A percentile compares a stretch with the other conserved stretches of the same genome.
Conservation (phyloP, 176 grass and related monocot genomes). For the Tillandsia fasciculata region DNA sequence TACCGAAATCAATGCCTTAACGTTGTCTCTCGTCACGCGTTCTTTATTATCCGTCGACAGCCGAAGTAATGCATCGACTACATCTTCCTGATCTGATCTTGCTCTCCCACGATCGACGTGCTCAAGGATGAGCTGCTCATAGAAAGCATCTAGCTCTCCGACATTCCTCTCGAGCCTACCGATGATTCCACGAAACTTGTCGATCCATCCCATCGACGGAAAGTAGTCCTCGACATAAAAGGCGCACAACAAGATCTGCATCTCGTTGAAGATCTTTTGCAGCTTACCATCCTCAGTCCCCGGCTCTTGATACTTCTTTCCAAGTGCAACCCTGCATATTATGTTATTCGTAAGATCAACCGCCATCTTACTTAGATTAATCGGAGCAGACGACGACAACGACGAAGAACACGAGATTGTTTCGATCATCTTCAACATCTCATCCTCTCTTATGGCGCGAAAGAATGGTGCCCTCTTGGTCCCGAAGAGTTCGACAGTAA, state of each 20-base stretch:
- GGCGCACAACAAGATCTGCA: background rate
- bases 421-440: background rate
- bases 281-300: background rate
- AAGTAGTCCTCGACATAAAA: background rate
- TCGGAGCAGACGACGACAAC: background rate
- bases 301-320: background rate
- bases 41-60: constrained; percentile 9
- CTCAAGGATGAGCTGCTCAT: background rate
- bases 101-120: background rate
- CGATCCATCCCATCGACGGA: background rate
- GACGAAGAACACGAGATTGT: background rate
- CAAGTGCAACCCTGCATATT: background rate
- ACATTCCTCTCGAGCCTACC: background rate
- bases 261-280: background rate
- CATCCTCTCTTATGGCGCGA: too few species aligned
- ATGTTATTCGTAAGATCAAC: background rate
- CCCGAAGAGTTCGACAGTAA: constrained; percentile 12
- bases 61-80: background rate
- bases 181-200: background rate
- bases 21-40: constrained; percentile 7
- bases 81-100: constrained; percentile 8
- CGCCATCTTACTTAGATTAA: background rate
- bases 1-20: constrained; percentile 22
- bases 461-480: background rate
- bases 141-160: background rate